These are phyloP conservation scores for Candida taoyuanica DNA, from an alignment of 805 yeast genomes.

Conservation along the genomic window DNA sequence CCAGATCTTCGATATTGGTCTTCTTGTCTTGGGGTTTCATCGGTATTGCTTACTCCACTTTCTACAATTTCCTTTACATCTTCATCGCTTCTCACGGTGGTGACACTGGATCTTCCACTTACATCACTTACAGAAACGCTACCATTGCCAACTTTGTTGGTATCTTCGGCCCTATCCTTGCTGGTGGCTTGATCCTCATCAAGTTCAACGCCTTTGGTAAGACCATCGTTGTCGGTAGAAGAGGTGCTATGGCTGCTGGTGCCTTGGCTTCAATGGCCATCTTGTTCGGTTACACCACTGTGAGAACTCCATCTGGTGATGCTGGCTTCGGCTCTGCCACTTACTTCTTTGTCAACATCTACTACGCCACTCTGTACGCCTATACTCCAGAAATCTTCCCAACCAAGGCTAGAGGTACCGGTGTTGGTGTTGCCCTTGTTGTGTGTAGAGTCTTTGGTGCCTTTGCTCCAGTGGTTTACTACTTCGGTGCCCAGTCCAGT, in stretches of 20 bases:
- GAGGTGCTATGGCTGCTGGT: slow-evolving; percentile 52
- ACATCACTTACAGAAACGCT: slow-evolving; percentile 43
- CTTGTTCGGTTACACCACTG: slow-evolving; percentile 59
- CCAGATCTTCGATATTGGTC: slow-evolving; percentile 39
- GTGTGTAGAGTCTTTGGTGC: slow-evolving; percentile 49
- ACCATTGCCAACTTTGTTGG: slow-evolving; percentile 41
- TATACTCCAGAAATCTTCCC: slow-evolving; percentile 65
- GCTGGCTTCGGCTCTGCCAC: slow-evolving; percentile 48
- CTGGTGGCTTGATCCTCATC: slow-evolving; percentile 31
- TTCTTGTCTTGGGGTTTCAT: slow-evolving; percentile 48
- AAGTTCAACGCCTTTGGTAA: slow-evolving; percentile 14
- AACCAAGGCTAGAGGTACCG: slow-evolving; percentile 50
- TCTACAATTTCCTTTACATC: slow-evolving; percentile 48
- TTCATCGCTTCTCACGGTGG: slow-evolving; percentile 48
- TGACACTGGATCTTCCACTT: slow-evolving; percentile 36
- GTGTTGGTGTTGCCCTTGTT: slow-evolving; percentile 55
- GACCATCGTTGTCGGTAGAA: slow-evolving; percentile 39
- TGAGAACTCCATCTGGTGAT: slow-evolving; percentile 46
- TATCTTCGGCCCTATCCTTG: slow-evolving; percentile 46
- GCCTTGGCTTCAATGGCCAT: slow-evolving; percentile 52
- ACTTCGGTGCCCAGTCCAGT: slow-evolving; percentile 39
- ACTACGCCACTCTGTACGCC: slow-evolving; percentile 58
- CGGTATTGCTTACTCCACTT: slow-evolving; percentile 50
- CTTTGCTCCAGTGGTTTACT: slow-evolving; percentile 55
- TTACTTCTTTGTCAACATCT: slow-evolving; percentile 42